Conservation (phyloP, 1,284 basidiomycete species). For the Cryptococcus sp. region DNA sequence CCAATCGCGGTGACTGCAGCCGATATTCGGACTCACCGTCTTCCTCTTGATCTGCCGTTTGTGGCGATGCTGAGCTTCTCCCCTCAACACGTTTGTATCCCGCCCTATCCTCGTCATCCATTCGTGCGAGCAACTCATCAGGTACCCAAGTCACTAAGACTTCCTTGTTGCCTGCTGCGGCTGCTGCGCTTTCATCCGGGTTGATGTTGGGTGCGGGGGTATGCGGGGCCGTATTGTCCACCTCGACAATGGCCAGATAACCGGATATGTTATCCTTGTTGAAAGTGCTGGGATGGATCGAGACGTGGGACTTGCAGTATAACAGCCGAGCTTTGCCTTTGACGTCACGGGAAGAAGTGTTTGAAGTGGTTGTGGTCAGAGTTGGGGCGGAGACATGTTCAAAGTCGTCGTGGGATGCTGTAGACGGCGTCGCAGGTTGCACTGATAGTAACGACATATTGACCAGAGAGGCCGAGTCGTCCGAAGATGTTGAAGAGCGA, state of each 20-base stretch:
- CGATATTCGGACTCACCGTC: conserved; percentile 36
- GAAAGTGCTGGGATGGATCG: conserved; percentile 90
- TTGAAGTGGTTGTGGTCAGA: neutral
- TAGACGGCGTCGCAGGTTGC: conserved; percentile 11
- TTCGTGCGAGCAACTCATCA: conserved; percentile 42
- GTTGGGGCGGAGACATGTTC: conserved; percentile 14
- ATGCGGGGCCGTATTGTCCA: conserved; percentile 53
- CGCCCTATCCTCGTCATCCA: conserved; percentile 46
- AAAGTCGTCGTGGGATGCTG: conserved; percentile 12
- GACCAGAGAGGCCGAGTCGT: conserved; percentile 2
- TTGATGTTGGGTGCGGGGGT: conserved; percentile 50
- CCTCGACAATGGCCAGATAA: conserved; percentile 79
- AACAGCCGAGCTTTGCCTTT: conserved; percentile 58
- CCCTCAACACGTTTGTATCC: conserved; percentile 42
- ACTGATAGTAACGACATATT: conserved; percentile 9
- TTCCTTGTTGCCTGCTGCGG: conserved; percentile 25
- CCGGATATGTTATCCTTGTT: conserved; percentile 90
- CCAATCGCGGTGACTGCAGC: neutral
- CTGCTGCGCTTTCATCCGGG: conserved; percentile 1
- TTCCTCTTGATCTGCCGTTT: conserved; percentile 28
- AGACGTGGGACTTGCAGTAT: conserved; percentile 88
- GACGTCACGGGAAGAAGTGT: neutral
- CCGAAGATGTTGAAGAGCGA: conserved; percentile 2
- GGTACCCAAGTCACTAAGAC: conserved; percentile 51
- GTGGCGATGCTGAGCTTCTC: conserved; percentile 13